Percentiles rank a stretch among this genome's conserved stretches.
These are phyloP conservation scores for Phlegmacium glaucopus DNA, from an alignment of 768 basidiomycete species.

Conservation along the genomic window DNA sequence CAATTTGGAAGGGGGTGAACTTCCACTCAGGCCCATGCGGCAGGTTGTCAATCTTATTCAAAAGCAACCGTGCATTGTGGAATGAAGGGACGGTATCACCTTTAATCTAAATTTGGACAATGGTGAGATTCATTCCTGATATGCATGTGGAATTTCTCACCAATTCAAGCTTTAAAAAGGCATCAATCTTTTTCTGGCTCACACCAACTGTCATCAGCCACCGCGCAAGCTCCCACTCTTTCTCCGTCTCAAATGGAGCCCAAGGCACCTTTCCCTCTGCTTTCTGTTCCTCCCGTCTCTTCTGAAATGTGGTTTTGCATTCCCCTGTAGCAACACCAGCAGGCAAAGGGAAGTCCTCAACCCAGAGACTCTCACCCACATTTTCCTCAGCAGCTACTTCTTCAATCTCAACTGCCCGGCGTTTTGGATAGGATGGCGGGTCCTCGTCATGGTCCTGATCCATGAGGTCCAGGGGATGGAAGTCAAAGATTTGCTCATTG, in stretches of 20 bases:
- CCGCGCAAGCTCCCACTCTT: conserved; percentile 28
- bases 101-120: conserved; percentile 11
- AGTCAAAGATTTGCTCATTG: no score
- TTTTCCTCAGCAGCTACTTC: no score
- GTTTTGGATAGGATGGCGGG: no score
- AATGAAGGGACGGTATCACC: conserved; percentile 16
- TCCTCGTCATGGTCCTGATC: no score
- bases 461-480: no score
- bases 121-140: background rate
- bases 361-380: no score
- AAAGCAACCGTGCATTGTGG: conserved; percentile 19
- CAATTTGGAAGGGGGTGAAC: conserved; percentile 15
- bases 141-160: conserved; percentile 12
- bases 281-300: conserved; percentile 2
- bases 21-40: conserved; percentile 20
- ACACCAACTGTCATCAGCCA: conserved; percentile 23
- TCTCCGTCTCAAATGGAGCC: conserved; percentile 22
- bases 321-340: background rate
- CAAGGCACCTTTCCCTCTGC: conserved; percentile 1
- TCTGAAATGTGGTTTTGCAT: conserved; percentile 15
- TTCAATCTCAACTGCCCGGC: no score
- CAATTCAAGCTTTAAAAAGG: conserved; percentile 24
- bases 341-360: background rate
- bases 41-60: conserved; percentile 22
- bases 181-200: conserved; percentile 22